Base-by-base conservation (phyloP, 2,329 filamentous ascomycete species). In the Aureobasidium vineae region DNA sequence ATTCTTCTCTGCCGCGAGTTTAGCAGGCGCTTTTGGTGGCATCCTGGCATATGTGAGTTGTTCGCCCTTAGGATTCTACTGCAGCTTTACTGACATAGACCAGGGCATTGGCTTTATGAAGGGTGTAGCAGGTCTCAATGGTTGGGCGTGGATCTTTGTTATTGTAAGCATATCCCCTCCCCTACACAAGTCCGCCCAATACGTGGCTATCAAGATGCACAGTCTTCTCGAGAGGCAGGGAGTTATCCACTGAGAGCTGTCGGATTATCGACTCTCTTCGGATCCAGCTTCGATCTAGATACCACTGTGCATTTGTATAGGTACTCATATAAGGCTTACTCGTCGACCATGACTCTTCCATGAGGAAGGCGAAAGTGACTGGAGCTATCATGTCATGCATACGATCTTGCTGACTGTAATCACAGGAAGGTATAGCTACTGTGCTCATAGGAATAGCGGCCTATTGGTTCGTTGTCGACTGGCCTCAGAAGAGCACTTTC, bases 131-230 rank as follows among this genome's bases (percentile, higher is more conserved):
- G 86, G 85, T 0, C 82, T 82, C 41, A 73, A 79, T 1, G 89
- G 88, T 1, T 94, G 90, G 90, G 81, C 85, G 1, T 92, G 89
- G 90, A 92, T 94, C 61, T 94, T 94, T 75, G 89, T 92, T 67
- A 78, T 91, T 3, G 75, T 76, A 69, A 73, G 75, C 23, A 23
- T 13, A 4, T 3, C 41, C 7, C 8, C 3, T 47, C 26, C 8
- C 7, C 1, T 31, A 13, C 11, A 23, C 7, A 43, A 10, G 40
- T 41, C 19, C n/a, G 41, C 41, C n/a, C 3, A n/a, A 23, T 21
- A 45, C 19, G n/a, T 45, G n/a, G 21, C n/a, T 13, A 8, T 43
- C 7, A n/a, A 10, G n/a, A n/a, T 43, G 41, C 19, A 43, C 41
- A 10, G n/a, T 43, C 7, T n/a, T 8, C 16, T n/a, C n/a, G 41